These are phyloP conservation scores for Puya raimondii DNA, from an alignment of 176 grass and related monocot species.

Conservation along the genomic window DNA sequence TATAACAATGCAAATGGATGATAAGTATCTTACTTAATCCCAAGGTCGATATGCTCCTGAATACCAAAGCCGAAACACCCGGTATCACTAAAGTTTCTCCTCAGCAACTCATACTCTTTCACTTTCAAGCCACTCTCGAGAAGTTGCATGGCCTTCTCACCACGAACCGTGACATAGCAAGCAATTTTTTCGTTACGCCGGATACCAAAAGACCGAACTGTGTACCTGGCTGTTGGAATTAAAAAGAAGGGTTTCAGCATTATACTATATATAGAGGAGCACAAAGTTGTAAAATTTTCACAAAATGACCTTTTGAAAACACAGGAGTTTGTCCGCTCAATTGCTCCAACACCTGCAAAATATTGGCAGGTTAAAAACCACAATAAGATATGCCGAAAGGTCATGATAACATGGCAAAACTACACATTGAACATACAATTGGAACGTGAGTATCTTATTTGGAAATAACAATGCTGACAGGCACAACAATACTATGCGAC, in stretches of 20 bases:
- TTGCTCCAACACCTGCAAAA: slow-evolving; percentile 35
- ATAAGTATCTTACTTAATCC: slow-evolving; percentile 27
- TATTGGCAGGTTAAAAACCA: neutral
- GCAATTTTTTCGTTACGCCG: slow-evolving; percentile 46
- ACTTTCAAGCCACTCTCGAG: slow-evolving; percentile 46
- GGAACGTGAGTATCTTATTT: no score
- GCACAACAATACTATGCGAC: neutral
- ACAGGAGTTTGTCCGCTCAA: slow-evolving; percentile 38
- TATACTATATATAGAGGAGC: neutral
- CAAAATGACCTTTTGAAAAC: slow-evolving; percentile 30
- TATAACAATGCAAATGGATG: neutral
- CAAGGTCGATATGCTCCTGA: slow-evolving; percentile 47
- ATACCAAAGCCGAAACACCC: slow-evolving; percentile 42
- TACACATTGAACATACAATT: neutral
- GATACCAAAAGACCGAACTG: slow-evolving; percentile 39
- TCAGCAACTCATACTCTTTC: slow-evolving; percentile 40
- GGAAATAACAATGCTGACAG: neutral
- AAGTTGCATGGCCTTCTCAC: slow-evolving; percentile 47
- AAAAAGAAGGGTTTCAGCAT: neutral
- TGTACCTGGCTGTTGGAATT: slow-evolving; percentile 28
- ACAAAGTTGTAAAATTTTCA: neutral
- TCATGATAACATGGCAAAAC: neutral
- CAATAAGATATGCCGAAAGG: neutral
- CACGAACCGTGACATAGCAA: slow-evolving; percentile 39
- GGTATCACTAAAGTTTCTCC: slow-evolving; percentile 41